Base-by-base conservation (phyloP, 1,284 basidiomycete genomes). In the Apiotrichum montevideense region DNA sequence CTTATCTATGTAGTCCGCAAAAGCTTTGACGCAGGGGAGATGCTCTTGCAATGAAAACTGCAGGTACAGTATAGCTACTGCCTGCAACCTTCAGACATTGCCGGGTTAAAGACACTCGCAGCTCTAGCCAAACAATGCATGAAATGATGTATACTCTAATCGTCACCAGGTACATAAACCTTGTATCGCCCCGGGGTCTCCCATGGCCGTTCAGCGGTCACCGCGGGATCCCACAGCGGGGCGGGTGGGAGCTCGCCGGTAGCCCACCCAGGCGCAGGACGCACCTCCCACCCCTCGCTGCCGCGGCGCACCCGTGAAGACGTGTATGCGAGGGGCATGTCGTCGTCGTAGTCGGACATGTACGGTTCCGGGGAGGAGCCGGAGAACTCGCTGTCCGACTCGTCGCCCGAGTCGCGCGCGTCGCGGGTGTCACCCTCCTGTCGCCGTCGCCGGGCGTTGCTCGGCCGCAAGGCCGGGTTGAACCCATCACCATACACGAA, bases 401-500 rank as follows among this genome's bases (percentile, higher is more conserved):
- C 72, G 63, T 78, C 67, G 60, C 86, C 87, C 66, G 88, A 84
- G 48, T 67, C 29, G 29, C 29, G 29, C 29, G 29, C 29, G 29
- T 62, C 34, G 33, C 33, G 9, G 1, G 32, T n/a, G 33, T 9
- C 46, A 34, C 14, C 14, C 61, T 39, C 37, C 37, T 39, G 63
- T 59, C 46, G 58, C 49, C 56, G 51, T 48, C 60, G 42, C 35
- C 56, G 34, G 48, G 49, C 58, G 58, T 57, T 88, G 32, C 82
- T 84, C 1, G 89, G 84, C 44, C 78, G 78, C 4, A 92, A 82
- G 40, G 78, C 67, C 1, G 90, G 90, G 68, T 93, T 93, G 29
- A 90, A 68, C 3, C 80, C 76, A 10, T 81, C 85, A 61, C 87
- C 85, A 68, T 89, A 95, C 6, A 90, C 90, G 84, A 91, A 95